Base-by-base conservation (phyloP, 2,329 filamentous ascomycete species). In the Tolypocladium ovalisporum region DNA sequence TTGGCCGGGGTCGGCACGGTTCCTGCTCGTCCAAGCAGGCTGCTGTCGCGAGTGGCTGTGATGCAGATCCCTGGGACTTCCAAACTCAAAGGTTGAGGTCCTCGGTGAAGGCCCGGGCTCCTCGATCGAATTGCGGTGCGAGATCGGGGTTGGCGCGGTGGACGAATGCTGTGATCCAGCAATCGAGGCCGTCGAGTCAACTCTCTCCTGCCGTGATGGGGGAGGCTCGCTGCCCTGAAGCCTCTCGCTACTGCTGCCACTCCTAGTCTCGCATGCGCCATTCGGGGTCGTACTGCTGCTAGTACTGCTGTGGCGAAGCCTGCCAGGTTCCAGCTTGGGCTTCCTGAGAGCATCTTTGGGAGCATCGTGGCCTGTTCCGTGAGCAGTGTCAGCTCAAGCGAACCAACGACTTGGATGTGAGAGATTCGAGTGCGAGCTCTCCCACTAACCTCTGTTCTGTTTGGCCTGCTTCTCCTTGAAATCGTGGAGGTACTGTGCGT, bases 401-500 rank as follows among this genome's bases (percentile, higher is more conserved):
- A 51, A 34, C 29, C 42, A 24, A 42, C 2, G 1, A 8, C 9
- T 9, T 24, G 24, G n/a, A 10, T 13, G 17, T 19, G 13, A 24
- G 44, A 27, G 24, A 27, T 19, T 49, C 15, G 24, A 49, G 47
- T 7, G 47, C 3, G n/a, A 24, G 6, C 12, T 34, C n/a, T 22
- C 29, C 27, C 6, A 54, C 71, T 51, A 70, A 83, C 82, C 80
- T 78, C 83, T 79, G 55, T 73, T 73, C 52, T 81, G 76, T 57
- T 76, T 76, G 32, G 79, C 74, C 65, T 92, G 86, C 67, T 87
- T 88, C 53, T 85, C 82, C 67, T 88, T 91, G 74, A 94, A 93
- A 1, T 92, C 88, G 36, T 83, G 79, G 27, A 93, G 74, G 67
- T 94, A 94, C 49, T 83, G 79, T 59, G 81, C 77, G 62, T 93